Evolutionary conservation across 805 yeast species (phyloP).

Genomic region (Metschnikowia lunata): DNA sequence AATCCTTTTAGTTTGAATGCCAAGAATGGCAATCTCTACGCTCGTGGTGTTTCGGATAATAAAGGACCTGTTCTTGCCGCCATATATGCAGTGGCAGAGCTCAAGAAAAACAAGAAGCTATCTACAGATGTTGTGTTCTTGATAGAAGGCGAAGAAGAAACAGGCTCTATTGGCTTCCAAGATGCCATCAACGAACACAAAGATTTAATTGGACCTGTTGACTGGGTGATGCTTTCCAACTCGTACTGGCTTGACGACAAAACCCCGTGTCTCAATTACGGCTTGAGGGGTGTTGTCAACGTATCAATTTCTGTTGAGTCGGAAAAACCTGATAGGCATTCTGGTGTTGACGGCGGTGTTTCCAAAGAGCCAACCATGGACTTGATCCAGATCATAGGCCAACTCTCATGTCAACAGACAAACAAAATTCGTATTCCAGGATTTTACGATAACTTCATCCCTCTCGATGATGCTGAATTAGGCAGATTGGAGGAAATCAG

Average conservation of each 20-base stretch:
- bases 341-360: slow-evolving; percentile 96
- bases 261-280: slow-evolving; percentile 90
- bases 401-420: slow-evolving; percentile 45
- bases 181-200: slow-evolving; percentile 53
- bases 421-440: slow-evolving; percentile 57
- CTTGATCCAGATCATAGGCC: slow-evolving; percentile 64
- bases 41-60: slow-evolving; percentile 91
- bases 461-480: slow-evolving; percentile 54
- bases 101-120: slow-evolving; percentile 48
- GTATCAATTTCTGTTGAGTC: slow-evolving; percentile 67
- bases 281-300: slow-evolving; percentile 86
- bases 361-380: slow-evolving; percentile 87
- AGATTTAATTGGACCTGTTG: slow-evolving; percentile 61
- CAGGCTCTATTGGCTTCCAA: slow-evolving; percentile 84
- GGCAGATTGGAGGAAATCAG: slow-evolving; percentile 59
- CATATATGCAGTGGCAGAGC: slow-evolving; percentile 77
- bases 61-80: slow-evolving; percentile 92
- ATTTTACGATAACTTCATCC: slow-evolving; percentile 65
- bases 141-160: slow-evolving; percentile 94
- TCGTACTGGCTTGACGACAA: slow-evolving; percentile 91
- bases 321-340: slow-evolving; percentile 83
- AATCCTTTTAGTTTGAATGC: slow-evolving; percentile 77
- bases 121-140: slow-evolving; percentile 73
- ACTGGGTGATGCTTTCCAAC: slow-evolving; percentile 86
- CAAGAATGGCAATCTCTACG: slow-evolving; percentile 79